Base-by-base conservation (phyloP, 306 rosid genomes). In the Prunus campanulata region DNA sequence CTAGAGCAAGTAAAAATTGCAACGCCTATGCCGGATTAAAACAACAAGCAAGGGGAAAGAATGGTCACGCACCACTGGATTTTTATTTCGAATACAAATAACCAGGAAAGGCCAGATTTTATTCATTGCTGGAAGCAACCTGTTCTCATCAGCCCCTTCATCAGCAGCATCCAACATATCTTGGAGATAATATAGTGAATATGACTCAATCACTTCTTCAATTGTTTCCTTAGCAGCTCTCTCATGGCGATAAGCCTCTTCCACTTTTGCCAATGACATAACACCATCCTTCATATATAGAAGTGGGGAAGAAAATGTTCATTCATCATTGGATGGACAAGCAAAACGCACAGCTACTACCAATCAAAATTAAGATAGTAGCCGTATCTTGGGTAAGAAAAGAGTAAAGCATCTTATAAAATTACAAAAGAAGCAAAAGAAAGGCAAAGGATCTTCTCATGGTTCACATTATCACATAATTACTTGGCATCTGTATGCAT, bases 61-160 rank as follows among this genome's bases (percentile, higher is more conserved):
- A 70, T 30, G 68, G 78, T 20, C 66, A 70, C 95, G 47, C 75
- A 95, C 98, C 97, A 85, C 91, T 2, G 93, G 88, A 75, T 85
- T 88, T 75, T 79, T 90, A 78, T 88, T 92, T 81, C 75, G 95
- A 80, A 88, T 84, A 81, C 98, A 92, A 60, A 87, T 81, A 64
- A 90, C 88, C 81, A 95, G 72, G 83, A 89, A 92, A 42, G 97
- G 97, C 98, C 97, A 95, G 83, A 92, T 85, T 78, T 90, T 95
- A 84, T 92, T 95, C 93, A 92, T 86, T n/a, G 93, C 96, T 1
- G 98, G 98, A 89, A 92, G 98, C 83, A 92, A 71, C 87, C 98
- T 82, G 82, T 92, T 95, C 74, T 92, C 98, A 52, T 89, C 97
- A 8, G 88, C 66, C 72, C 85, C 96, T 69, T 87, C 94, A 60